Conservation (phyloP, 495 filamentous ascomycete genomes). For the Astrocystis sublimbata region DNA sequence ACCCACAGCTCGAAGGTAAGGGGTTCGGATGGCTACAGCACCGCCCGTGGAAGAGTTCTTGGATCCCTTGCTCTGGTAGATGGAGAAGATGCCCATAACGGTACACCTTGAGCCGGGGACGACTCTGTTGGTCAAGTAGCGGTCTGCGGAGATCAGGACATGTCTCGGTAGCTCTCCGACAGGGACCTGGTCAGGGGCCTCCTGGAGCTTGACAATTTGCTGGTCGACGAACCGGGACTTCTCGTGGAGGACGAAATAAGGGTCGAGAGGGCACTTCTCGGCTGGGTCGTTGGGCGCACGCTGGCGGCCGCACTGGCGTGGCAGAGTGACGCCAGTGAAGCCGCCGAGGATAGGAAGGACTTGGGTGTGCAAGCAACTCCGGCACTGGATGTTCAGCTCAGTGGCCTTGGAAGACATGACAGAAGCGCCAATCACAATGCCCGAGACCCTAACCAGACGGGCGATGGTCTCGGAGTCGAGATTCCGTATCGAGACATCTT, state of each 20-base stretch:
- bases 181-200: slow-evolving; percentile 96
- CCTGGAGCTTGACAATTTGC: slow-evolving; percentile 96
- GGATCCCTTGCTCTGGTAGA: slow-evolving; percentile 86
- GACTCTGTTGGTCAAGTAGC: slow-evolving; percentile 93
- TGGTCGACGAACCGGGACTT: slow-evolving; percentile 96
- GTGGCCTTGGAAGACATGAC: slow-evolving; percentile 96
- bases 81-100: slow-evolving; percentile 96
- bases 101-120: slow-evolving; percentile 95
- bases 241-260: slow-evolving; percentile 94
- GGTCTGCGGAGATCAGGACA: slow-evolving; percentile 90
- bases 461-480: slow-evolving; percentile 92
- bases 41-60: slow-evolving; percentile 70
- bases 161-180: slow-evolving; percentile 96
- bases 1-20: slow-evolving; percentile 92
- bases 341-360: slow-evolving; percentile 75
- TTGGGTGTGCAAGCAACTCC: slow-evolving; percentile 76
- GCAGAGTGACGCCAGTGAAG: slow-evolving; percentile 82
- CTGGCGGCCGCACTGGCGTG: slow-evolving; percentile 69
- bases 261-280: slow-evolving; percentile 84
- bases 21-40: slow-evolving; percentile 92
- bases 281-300: slow-evolving; percentile 58
- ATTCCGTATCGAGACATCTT: slow-evolving; percentile 90
- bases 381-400: slow-evolving; percentile 80
- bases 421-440: slow-evolving; percentile 96
- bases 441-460: slow-evolving; percentile 90